Base-by-base conservation (phyloP, 2,329 filamentous ascomycete genomes). In the Allantophomopsis lycopodina region DNA sequence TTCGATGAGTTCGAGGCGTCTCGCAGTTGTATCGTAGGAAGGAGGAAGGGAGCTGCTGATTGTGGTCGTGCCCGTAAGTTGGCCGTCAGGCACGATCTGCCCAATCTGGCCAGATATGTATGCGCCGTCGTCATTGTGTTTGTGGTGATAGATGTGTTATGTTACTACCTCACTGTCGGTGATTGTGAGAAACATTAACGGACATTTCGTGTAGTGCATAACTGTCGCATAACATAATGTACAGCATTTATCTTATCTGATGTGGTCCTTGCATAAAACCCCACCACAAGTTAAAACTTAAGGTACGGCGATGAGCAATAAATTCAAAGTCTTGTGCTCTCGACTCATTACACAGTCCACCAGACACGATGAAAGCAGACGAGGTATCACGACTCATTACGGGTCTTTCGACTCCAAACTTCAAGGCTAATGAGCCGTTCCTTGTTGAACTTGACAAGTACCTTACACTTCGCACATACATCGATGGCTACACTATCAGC, bases 371-470 rank as follows among this genome's bases (percentile, higher is more conserved):
- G 23, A 28, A 28, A 12, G 23, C 23, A 28, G 23, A 28, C 23
- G 23, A 28, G 23, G 23, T 28, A 28, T 28, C 23, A 8, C 23
- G 23, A 28, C 23, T 28, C 7, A 8, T 68, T 44, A 60, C 60
- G 51, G 64, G 64, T 49, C 62, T 77, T 44, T 60, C 63, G 43
- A 68, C 66, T 32, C 62, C 73, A 40, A 85, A 94, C 61, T 91
- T 93, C 65, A 93, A 91, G 64, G 68, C 79, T 42, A 77, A 88
- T 48, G 84, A 91, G 55, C 72, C 76, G 18, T 69, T 78, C 43
- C 72, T 94, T 40, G 68, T 73, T 51, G 77, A 83, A 49, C 76
- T 95, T 45, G 86, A 95, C 60, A 83, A 84, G 58, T 83, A 94
- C 64, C 73, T 96, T 44, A 85, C 79, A 4, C 76, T 95, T 23